phyloP scores from a whole-genome alignment of 148 eudicot genomes.

The Cornus controversa region DNA sequence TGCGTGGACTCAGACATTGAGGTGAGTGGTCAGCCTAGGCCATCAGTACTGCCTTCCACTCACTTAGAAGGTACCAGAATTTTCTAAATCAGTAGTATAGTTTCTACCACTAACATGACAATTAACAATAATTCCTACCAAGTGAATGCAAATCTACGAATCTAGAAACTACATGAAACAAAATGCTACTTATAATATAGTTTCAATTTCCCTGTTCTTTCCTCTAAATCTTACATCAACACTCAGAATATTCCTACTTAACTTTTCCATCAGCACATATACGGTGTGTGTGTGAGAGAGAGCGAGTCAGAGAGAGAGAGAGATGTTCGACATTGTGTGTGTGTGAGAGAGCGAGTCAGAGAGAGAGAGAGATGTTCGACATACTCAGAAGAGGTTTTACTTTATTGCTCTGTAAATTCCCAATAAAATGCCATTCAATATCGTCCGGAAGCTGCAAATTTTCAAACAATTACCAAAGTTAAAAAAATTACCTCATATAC shows the following conservation, averaged over 20 bases:
- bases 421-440: slow-evolving; percentile 97
- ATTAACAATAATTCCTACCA: background rate
- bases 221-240: background rate
- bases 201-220: background rate
- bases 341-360: no score
- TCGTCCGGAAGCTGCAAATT: slow-evolving; percentile 87
- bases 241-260: background rate
- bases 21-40: background rate
- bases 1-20: background rate
- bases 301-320: background rate
- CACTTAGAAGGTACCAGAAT: background rate
- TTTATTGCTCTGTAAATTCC: slow-evolving; percentile 98
- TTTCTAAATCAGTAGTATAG: no score
- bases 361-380: slow-evolving; percentile 14
- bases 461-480: background rate
- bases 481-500: background rate
- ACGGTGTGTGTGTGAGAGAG: no score
- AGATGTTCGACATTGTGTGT: slow-evolving; percentile 35
- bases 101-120: background rate
- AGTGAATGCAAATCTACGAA: background rate
- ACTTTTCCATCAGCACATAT: background rate
- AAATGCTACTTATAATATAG: background rate
- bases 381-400: slow-evolving; percentile 88
- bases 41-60: background rate
- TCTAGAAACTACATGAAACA: background rate